A percentile compares a stretch with the other conserved stretches of the same genome.
Evolutionary conservation across 2,329 filamentous ascomycete genomes (phyloP).

Genomic region (Blastomyces silverae): DNA sequence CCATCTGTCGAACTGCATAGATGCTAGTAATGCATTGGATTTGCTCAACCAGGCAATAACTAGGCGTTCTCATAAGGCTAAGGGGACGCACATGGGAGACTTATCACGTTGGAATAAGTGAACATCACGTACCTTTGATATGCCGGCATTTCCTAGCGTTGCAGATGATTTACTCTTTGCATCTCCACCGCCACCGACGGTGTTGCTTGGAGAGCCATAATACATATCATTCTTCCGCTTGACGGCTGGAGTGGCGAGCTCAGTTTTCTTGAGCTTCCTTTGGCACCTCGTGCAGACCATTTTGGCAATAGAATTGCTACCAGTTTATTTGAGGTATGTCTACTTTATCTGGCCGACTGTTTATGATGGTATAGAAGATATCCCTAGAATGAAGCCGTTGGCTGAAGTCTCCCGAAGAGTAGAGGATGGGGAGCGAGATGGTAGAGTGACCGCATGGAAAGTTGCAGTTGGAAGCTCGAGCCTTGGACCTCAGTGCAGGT

Average conservation of each 20-base stretch:
- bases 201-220: constrained; percentile 50
- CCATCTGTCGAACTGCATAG: not conserved
- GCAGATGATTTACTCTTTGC: constrained; percentile 43
- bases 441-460: not conserved
- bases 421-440: not conserved
- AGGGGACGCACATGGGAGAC: not conserved
- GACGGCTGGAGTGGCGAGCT: constrained; percentile 57
- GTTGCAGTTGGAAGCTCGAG: too few relatives aligned
- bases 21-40: not conserved
- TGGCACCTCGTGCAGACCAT: constrained; percentile 63
- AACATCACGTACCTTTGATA: constrained; percentile 49
- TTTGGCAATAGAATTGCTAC: constrained; percentile 18
- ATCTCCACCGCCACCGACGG: constrained; percentile 32
- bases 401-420: not conserved
- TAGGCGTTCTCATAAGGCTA: not conserved
- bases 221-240: constrained; percentile 64
- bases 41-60: not conserved
- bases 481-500: too few relatives aligned
- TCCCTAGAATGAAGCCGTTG: not conserved
- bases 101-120: not conserved
- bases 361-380: not conserved
- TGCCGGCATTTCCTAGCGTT: constrained; percentile 52
- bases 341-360: not conserved
- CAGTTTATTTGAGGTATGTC: not conserved
- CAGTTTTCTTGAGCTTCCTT: constrained; percentile 54